Base-by-base conservation (phyloP, 192 early-diverging fungal genomes). In the Coemansia erecta region DNA sequence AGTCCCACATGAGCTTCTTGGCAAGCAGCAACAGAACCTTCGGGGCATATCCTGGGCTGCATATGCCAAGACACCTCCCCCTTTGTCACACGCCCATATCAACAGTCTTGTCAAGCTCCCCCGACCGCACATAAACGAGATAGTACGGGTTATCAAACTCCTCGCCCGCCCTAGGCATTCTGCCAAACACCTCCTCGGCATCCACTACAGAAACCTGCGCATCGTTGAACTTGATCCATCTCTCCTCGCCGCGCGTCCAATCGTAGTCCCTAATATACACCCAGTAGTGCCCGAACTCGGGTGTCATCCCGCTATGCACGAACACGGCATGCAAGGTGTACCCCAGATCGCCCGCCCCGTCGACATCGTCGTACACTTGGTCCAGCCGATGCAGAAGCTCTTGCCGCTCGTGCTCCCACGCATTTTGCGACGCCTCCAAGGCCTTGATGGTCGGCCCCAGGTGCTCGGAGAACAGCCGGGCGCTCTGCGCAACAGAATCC, bases 211-310 rank as follows among this genome's bases (percentile, higher is more conserved):
- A 74, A 0, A 92, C 86, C n/a, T 70, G 9, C 8, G 87, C 84
- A 61, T 92, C 90, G 53, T 90, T 92, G 45, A 85, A 92, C 48
- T 87, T 86, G 43, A 87, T 69, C 89, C 90, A 92, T 11, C 86
- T 80, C 14, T 73, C 58, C 14, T 70, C 35, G 13, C 67, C 63
- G 8, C 41, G 41, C 9, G 33, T 45, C 3, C 49, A 19, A 22
- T 72, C 53, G 31, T 73, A 68, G 55, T 92, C 87, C 11, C 81
- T 72, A 17, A 92, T 81, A 37, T 92, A 90, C 2, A 87, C 80
- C 90, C 90, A 92, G 55, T 92, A 92, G 56, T 92, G 90, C 2
- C 90, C 90, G 64, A 64, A 74, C 77, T 85, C 87, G 7, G 83
- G 81, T 41, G 85, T 77, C 64, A 39, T 43, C 31, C 87, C 87